Evolutionary conservation across 2,329 filamentous ascomycete species (phyloP).

Genomic region (Clarireedia paspali): DNA sequence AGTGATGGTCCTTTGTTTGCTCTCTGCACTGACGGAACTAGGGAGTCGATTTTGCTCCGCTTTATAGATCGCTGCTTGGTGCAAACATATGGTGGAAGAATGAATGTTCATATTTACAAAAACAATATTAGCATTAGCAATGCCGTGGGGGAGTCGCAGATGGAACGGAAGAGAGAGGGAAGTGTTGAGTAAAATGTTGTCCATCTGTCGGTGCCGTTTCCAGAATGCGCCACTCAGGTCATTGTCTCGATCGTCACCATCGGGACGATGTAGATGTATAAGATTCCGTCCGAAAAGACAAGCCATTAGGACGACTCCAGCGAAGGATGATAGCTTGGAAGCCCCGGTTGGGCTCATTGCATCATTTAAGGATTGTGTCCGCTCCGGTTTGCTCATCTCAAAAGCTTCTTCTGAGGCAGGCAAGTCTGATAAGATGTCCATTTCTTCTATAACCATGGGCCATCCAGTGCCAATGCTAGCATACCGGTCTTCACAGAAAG

Average conservation of each 20-base stretch:
- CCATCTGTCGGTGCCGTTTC: constrained; percentile 84
- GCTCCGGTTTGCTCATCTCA: constrained; percentile 67
- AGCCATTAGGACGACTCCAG: constrained; percentile 76
- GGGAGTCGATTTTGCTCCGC: constrained; percentile 82
- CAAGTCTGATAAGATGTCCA: constrained; percentile 80
- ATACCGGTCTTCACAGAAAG: constrained; percentile 84
- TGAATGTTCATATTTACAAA: constrained; percentile 97
- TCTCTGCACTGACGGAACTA: constrained; percentile 72
- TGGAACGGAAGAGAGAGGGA: constrained; percentile 73
- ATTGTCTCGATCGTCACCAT: constrained; percentile 70
- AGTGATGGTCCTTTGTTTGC: constrained; percentile 86
- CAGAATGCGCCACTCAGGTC: constrained; percentile 93
- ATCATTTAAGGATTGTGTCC: constrained; percentile 62
- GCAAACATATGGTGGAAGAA: constrained; percentile 92
- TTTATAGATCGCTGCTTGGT: constrained; percentile 97
- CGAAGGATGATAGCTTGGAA: constrained; percentile 67
- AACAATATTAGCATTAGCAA: constrained; percentile 75
- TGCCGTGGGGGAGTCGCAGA: constrained; percentile 69
- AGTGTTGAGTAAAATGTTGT: constrained; percentile 84
- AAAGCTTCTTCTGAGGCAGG: constrained; percentile 81
- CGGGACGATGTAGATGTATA: constrained; percentile 81
- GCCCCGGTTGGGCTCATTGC: constrained; percentile 66
- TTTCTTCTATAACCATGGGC: constrained; percentile 91
- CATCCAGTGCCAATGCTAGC: constrained; percentile 94
- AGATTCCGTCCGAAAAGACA: constrained; percentile 86